Percentiles rank a stretch among this genome's conserved stretches.
These are phyloP conservation scores for Pichia cabralensis DNA, from an alignment of 805 yeast genomes.

Conservation along the genomic window DNA sequence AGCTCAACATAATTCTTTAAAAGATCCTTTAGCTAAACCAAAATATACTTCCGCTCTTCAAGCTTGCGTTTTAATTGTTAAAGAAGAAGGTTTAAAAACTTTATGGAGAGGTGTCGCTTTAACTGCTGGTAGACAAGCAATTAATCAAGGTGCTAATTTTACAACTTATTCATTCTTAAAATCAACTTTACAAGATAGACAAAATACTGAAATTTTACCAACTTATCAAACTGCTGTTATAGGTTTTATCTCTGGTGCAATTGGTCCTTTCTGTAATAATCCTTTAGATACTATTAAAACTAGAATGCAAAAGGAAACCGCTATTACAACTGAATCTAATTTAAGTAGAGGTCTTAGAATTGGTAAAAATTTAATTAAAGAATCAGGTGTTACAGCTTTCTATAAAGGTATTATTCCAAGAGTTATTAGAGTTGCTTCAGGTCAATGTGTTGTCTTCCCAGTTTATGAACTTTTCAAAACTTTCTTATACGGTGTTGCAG, in stretches of 20 bases:
- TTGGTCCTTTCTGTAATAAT: conserved; percentile 96
- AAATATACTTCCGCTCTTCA: conserved; percentile 91
- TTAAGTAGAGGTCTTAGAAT: conserved; percentile 72
- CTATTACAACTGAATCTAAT: conserved; percentile 52
- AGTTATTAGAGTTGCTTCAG: conserved; percentile 98
- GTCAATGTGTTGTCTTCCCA: conserved; percentile 97
- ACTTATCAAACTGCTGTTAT: conserved; percentile 89
- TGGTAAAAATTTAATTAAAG: conserved; percentile 68
- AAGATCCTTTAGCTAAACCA: conserved; percentile 66
- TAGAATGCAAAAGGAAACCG: conserved; percentile 85
- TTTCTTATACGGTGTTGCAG: conserved; percentile 36
- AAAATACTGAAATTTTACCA: conserved; percentile 54
- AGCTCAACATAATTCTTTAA: conserved; percentile 89
- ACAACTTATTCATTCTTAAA: conserved; percentile 86
- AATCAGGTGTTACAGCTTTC: conserved; percentile 82
- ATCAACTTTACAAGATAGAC: conserved; percentile 55
- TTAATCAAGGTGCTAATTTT: conserved; percentile 97
- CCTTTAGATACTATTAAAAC: conserved; percentile 97
- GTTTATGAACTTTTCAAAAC: conserved; percentile 85
- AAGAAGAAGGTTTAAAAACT: conserved; percentile 85
- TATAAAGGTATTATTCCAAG: conserved; percentile 98
- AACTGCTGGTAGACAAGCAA: conserved; percentile 96
- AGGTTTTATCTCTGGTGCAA: conserved; percentile 90
- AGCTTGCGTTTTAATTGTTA: conserved; percentile 71
- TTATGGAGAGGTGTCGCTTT: conserved; percentile 90